phyloP scores from a whole-genome alignment of 371 early-diverging fungal species.

The Mucor saturninus region DNA sequence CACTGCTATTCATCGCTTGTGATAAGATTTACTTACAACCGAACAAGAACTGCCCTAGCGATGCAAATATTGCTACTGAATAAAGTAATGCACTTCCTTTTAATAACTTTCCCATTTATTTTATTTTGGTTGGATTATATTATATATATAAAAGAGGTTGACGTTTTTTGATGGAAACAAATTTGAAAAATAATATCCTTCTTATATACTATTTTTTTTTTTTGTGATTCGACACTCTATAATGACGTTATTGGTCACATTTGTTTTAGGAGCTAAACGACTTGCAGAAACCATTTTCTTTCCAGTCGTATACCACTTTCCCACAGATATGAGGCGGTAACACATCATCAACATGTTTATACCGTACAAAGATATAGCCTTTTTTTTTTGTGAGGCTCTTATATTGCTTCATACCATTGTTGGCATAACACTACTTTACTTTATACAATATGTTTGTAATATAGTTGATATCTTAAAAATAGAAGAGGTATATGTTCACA shows the following conservation, averaged over 20 bases:
- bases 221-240: background rate
- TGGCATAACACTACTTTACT: too few species aligned
- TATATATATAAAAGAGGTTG: background rate
- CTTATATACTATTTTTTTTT: background rate
- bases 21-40: conserved; percentile 36
- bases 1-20: background rate
- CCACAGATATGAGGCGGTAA: too few species aligned
- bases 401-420: too few species aligned
- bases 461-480: too few species aligned
- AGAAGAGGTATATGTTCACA: too few species aligned
- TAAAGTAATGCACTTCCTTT: conserved; percentile 33
- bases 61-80: conserved; percentile 44
- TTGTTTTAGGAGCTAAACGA: too few species aligned
- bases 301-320: too few species aligned
- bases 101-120: conserved; percentile 11
- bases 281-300: too few species aligned
- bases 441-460: too few species aligned
- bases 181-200: background rate
- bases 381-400: too few species aligned
- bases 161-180: background rate
- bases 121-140: background rate
- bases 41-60: conserved; percentile 47
- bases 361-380: too few species aligned
- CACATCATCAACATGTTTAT: too few species aligned
- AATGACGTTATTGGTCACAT: background rate